Evolutionary conservation across 352 stramenopile species (phyloP).

Genomic region (Phytophthora idaei): DNA sequence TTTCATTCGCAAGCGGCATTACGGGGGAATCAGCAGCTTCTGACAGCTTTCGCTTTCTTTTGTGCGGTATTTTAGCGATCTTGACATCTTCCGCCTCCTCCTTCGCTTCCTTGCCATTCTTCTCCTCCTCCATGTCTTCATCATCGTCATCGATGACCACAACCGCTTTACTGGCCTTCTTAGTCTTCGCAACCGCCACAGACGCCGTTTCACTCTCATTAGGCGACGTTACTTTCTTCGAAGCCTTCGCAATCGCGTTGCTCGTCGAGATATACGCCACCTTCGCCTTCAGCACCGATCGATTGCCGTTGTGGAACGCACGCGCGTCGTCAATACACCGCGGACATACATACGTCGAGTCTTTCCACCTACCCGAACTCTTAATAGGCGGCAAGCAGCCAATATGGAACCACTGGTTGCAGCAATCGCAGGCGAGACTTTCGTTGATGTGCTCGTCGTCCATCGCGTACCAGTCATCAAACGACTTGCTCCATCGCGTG

Average conservation of each 20-base stretch:
- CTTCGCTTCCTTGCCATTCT: conserved; percentile 9
- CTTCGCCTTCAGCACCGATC: conserved; percentile 56
- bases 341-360: conserved; percentile 87
- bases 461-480: conserved; percentile 90
- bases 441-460: conserved; percentile 90
- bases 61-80: conserved; percentile 9
- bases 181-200: conserved; percentile 30
- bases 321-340: conserved; percentile 79
- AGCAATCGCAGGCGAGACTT: conserved; percentile 88
- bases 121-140: conserved; percentile 44
- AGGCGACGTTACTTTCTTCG: conserved; percentile 30
- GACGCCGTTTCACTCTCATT: conserved; percentile 27
- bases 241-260: conserved; percentile 32
- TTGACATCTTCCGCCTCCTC: conserved; percentile 17
- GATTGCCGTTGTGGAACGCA: conserved; percentile 70
- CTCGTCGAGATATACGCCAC: conserved; percentile 40
- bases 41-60: conserved; percentile 55
- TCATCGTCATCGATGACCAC: conserved; percentile 37
- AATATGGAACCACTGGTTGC: conserved; percentile 90
- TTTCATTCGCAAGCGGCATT: conserved; percentile 22
- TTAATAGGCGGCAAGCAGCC: conserved; percentile 86
- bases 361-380: conserved; percentile 82
- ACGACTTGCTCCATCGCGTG: conserved; percentile 86
- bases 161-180: conserved; percentile 40
- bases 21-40: conserved; percentile 27